Conservation (phyloP, 345 rosid species). For the Crucihimalaya himalaica region DNA sequence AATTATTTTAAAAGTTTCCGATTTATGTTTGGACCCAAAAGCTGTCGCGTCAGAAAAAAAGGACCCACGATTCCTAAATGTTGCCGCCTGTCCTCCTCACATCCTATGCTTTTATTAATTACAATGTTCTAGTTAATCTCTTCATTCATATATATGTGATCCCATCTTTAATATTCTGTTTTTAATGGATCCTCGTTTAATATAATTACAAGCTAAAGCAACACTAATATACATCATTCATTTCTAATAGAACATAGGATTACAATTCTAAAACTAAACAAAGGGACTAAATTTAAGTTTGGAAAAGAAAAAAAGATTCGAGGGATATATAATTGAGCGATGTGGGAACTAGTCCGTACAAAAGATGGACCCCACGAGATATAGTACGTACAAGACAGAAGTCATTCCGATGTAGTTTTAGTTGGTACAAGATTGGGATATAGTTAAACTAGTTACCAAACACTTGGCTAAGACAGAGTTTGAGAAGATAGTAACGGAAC, state of each 20-base stretch:
- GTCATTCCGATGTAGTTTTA: slow-evolving; percentile 10
- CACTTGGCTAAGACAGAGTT: slow-evolving; percentile 21
- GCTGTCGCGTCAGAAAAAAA: slow-evolving; percentile 11
- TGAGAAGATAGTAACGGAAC: slow-evolving; percentile 22
- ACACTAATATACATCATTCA: neutral
- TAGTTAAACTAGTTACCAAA: slow-evolving; percentile 31
- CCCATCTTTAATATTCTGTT: slow-evolving; percentile 17
- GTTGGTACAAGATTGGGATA: neutral
- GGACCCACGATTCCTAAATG: slow-evolving; percentile 25
- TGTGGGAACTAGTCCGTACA: slow-evolving; percentile 27
- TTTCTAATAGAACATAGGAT: neutral
- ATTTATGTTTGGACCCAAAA: slow-evolving; percentile 26
- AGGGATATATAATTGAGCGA: slow-evolving; percentile 1
- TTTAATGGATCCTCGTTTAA: neutral
- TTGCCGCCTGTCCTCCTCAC: slow-evolving; percentile 34
- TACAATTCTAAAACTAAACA: neutral
- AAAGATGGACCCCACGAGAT: slow-evolving; percentile 17
- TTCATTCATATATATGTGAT: slow-evolving; percentile 2
- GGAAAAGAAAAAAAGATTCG: neutral
- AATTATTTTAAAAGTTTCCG: neutral
- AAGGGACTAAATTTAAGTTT: neutral
- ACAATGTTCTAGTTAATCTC: slow-evolving; percentile 18
- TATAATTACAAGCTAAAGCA: neutral
- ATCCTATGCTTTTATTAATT: slow-evolving; percentile 25
- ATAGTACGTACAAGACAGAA: slow-evolving; percentile 24